Evolutionary conservation across 805 yeast genomes (phyloP).

Genomic region (Jamesozyma spencerorum): DNA sequence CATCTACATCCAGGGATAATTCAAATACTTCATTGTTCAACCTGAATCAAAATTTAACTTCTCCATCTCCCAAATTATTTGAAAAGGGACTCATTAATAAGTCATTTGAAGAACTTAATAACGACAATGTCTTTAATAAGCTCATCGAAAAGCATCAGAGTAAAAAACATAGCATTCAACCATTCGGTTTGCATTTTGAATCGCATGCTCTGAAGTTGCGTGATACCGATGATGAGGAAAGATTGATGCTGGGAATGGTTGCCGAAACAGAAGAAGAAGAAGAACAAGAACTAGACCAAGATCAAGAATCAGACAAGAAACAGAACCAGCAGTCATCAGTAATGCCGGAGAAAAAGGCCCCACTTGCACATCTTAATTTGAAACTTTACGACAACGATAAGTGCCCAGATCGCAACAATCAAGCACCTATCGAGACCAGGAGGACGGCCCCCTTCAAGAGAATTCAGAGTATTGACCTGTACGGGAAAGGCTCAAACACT

Average conservation of each 20-base stretch:
- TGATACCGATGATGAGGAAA: conserved; percentile 25
- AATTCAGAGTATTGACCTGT: conserved; percentile 25
- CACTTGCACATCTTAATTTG: conserved; percentile 1
- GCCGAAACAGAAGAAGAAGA: neutral
- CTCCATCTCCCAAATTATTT: conserved; percentile 10
- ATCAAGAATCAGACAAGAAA: no score
- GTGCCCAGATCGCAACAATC: no score
- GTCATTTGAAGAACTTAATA: conserved; percentile 24
- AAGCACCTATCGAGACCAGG: no score
- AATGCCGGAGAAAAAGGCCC: neutral
- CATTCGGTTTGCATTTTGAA: conserved; percentile 9
- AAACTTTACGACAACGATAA: conserved; percentile 4
- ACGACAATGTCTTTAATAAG: conserved; percentile 5
- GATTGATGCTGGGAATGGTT: conserved; percentile 22
- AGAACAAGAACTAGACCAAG: neutral
- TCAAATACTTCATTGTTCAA: conserved; percentile 21
- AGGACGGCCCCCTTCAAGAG: conserved; percentile 19
- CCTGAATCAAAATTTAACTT: neutral
- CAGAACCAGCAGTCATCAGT: no score
- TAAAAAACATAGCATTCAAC: conserved; percentile 10
- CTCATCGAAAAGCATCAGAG: conserved; percentile 7
- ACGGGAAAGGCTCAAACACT: conserved; percentile 20
- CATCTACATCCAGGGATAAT: conserved; percentile 26
- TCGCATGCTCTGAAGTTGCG: conserved; percentile 5
- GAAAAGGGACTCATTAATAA: conserved; percentile 22